Conservation (phyloP, 495 filamentous ascomycete species). For the Aspergillus avenaceus region DNA sequence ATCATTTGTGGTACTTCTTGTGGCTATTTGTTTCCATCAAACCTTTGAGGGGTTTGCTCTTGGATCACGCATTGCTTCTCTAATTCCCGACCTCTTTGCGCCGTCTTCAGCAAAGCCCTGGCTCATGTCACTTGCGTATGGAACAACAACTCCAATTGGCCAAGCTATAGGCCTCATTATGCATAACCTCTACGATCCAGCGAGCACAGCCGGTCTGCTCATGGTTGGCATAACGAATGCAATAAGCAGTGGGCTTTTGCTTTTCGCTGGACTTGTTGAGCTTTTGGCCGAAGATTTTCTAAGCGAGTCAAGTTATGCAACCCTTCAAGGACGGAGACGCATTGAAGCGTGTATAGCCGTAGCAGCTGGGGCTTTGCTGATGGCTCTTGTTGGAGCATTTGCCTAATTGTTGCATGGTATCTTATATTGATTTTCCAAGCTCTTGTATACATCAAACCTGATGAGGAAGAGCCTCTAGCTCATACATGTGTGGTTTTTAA, state of each 20-base stretch:
- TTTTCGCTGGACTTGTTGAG: constrained; percentile 91
- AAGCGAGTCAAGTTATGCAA: constrained; percentile 78
- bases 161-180: constrained; percentile 83
- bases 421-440: too few species aligned
- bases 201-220: constrained; percentile 73
- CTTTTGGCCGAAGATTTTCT: constrained; percentile 92
- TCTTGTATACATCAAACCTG: too few species aligned
- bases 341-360: constrained; percentile 75
- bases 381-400: constrained; percentile 89
- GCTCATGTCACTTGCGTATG: constrained; percentile 94
- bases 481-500: too few species aligned
- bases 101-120: constrained; percentile 61
- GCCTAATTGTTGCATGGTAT: constrained; percentile 46
- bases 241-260: constrained; percentile 76
- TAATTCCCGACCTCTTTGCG: constrained; percentile 52
- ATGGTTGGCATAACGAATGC: constrained; percentile 94
- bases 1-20: constrained; percentile 72
- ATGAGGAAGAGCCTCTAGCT: background rate
- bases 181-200: constrained; percentile 81
- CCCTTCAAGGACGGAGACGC: constrained; percentile 64
- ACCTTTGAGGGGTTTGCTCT: constrained; percentile 78
- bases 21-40: constrained; percentile 82
- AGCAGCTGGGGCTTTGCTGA: constrained; percentile 68
- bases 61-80: constrained; percentile 64
- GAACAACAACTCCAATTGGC: constrained; percentile 84